These are phyloP conservation scores for Volvox africanus DNA, from an alignment of 139 green algal species.

Conservation along the genomic window DNA sequence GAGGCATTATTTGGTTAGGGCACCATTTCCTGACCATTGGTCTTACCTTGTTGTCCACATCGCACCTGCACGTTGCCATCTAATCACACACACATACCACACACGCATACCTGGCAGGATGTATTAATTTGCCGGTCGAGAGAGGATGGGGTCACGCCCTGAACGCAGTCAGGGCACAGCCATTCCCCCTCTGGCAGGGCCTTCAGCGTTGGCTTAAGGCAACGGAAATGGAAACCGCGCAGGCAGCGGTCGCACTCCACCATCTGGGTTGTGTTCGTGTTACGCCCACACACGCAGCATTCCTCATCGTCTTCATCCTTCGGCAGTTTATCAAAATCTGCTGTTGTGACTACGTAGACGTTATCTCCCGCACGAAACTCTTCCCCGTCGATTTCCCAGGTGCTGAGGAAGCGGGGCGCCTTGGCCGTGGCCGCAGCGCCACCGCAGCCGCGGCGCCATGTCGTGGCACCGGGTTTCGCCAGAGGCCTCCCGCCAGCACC, in stretches of 20 bases:
- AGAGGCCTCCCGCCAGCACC: too few relatives aligned
- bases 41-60: too few relatives aligned
- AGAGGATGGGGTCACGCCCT: background rate
- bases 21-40: too few relatives aligned
- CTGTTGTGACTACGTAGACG: conserved; percentile 41
- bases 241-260: conserved; percentile 94
- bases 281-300: conserved; percentile 31
- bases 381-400: background rate
- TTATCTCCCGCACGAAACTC: conserved; percentile 18
- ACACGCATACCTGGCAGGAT: conserved; percentile 24
- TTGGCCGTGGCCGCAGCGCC: background rate
- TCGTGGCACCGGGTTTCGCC: background rate
- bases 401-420: conserved; percentile 1
- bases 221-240: conserved; percentile 88
- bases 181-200: conserved; percentile 85
- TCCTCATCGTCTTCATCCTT: conserved; percentile 22
- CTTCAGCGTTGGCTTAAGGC: conserved; percentile 81
- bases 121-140: background rate
- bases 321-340: conserved; percentile 13
- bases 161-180: conserved; percentile 75
- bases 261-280: conserved; percentile 57
- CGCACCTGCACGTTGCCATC: too few relatives aligned
- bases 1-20: too few relatives aligned
- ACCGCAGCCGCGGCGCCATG: too few relatives aligned
- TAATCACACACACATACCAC: too few relatives aligned